These are phyloP conservation scores for Penicillium decumbens DNA, from an alignment of 2,329 filamentous ascomycete species.

Conservation along the genomic window DNA sequence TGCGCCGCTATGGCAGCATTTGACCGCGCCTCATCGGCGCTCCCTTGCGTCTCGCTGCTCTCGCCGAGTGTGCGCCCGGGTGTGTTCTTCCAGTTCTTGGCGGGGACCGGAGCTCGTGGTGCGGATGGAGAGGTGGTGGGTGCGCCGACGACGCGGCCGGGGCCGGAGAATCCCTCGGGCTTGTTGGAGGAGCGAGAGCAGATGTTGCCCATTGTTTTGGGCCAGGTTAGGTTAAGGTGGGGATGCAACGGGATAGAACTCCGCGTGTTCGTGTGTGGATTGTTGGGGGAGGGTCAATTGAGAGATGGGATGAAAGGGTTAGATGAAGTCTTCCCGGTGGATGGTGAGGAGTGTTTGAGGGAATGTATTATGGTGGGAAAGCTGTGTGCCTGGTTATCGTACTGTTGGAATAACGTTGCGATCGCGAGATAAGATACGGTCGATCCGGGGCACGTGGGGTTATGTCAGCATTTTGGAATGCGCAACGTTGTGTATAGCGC, in stretches of 20 bases:
- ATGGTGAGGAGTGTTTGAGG: neutral
- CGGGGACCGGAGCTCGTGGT: slow-evolving; percentile 47
- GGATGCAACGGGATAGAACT: neutral
- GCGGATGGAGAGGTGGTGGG: slow-evolving; percentile 40
- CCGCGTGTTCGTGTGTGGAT: too few species aligned
- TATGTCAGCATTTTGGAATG: slow-evolving; percentile 1
- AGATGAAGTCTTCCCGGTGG: neutral
- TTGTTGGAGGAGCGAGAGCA: slow-evolving; percentile 66
- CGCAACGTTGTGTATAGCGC: neutral
- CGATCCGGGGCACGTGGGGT: slow-evolving; percentile 9
- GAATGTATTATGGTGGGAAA: neutral
- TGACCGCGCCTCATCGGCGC: slow-evolving; percentile 56
- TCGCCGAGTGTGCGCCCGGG: slow-evolving; percentile 62
- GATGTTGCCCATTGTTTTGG: slow-evolving; percentile 69
- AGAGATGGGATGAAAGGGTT: too few species aligned
- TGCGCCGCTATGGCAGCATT: slow-evolving; percentile 79
- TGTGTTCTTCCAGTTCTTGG: slow-evolving; percentile 42
- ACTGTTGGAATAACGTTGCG: slow-evolving; percentile 2
- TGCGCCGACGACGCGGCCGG: slow-evolving; percentile 67
- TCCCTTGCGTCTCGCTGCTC: slow-evolving; percentile 22
- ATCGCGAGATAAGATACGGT: slow-evolving; percentile 4
- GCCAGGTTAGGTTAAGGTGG: neutral
- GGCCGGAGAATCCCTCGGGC: slow-evolving; percentile 62
- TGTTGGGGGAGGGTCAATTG: neutral
- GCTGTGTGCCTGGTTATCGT: neutral